These are phyloP conservation scores for Cucumis melo DNA, from an alignment of 306 rosid species.

Conservation along the genomic window DNA sequence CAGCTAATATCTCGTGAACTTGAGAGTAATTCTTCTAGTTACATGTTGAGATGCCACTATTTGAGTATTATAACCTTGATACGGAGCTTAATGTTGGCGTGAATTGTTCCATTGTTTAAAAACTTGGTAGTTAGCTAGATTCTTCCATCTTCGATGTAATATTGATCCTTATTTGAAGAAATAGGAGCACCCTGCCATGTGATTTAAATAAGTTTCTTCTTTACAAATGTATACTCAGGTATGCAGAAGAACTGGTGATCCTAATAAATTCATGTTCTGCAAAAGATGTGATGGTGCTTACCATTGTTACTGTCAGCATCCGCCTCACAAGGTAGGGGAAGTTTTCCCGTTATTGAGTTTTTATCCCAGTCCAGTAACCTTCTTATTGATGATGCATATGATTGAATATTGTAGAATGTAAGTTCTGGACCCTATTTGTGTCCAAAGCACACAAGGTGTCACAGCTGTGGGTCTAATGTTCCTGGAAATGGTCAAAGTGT, in stretches of 20 bases:
- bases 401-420: conserved; percentile 61
- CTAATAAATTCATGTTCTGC: conserved; percentile 95
- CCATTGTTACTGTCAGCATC: conserved; percentile 95
- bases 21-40: background rate
- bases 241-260: conserved; percentile 92
- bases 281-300: conserved; percentile 97
- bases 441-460: conserved; percentile 84
- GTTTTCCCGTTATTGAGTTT: conserved; percentile 9
- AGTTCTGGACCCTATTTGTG: conserved; percentile 89
- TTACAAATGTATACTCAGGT: conserved; percentile 26
- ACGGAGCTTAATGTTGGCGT: background rate
- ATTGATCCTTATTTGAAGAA: background rate
- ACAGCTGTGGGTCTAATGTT: conserved; percentile 89
- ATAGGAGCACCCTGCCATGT: background rate
- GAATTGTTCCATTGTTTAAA: background rate
- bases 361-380: background rate
- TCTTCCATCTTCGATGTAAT: background rate
- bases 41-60: background rate
- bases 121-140: background rate
- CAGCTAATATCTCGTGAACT: background rate
- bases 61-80: background rate
- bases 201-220: background rate
- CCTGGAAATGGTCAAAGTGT: conserved; percentile 98
- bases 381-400: conserved; percentile 18
- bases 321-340: conserved; percentile 78